A percentile compares a stretch with the other conserved stretches of the same genome.
These are phyloP conservation scores for Cucumis melo DNA, from an alignment of 306 rosid species.

Conservation along the genomic window DNA sequence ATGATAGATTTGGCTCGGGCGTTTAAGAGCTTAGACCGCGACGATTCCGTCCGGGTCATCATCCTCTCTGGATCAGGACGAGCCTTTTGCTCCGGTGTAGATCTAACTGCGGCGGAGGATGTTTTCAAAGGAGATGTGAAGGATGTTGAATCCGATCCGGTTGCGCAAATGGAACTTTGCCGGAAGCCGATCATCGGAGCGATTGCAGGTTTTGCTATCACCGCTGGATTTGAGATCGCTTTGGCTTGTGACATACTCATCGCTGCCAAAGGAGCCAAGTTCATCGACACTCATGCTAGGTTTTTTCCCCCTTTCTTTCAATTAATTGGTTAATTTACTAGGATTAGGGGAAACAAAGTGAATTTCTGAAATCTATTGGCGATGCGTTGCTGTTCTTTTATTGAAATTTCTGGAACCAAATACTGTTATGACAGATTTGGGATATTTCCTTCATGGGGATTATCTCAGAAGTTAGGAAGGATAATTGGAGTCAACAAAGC, in stretches of 20 bases:
- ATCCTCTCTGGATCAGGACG: constrained; percentile 74
- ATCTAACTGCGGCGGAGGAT: constrained; percentile 68
- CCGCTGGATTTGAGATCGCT: constrained; percentile 88
- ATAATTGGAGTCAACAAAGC: constrained; percentile 68
- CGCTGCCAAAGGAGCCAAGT: constrained; percentile 73
- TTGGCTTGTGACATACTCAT: constrained; percentile 73
- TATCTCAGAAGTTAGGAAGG: constrained; percentile 85
- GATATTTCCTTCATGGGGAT: constrained; percentile 95
- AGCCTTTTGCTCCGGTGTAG: constrained; percentile 87
- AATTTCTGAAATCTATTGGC: not conserved
- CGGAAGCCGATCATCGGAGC: constrained; percentile 82
- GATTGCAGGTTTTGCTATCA: constrained; percentile 70
- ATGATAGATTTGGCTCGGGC: constrained; percentile 56
- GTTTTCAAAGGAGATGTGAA: constrained; percentile 90
- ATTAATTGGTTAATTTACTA: no score
- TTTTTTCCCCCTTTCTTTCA: not conserved
- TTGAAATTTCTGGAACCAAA: not conserved
- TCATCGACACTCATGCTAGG: constrained; percentile 86
- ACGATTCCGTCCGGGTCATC: constrained; percentile 56
- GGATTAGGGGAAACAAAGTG: no score
- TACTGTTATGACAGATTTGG: constrained; percentile 45
- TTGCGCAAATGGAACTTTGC: constrained; percentile 72
- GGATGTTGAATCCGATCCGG: constrained; percentile 57
- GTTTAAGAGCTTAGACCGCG: constrained; percentile 44
- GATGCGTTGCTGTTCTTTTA: not conserved